These are phyloP conservation scores for Myriosclerotinia duriaeana DNA, from an alignment of 2,329 filamentous ascomycete species.

Conservation along the genomic window DNA sequence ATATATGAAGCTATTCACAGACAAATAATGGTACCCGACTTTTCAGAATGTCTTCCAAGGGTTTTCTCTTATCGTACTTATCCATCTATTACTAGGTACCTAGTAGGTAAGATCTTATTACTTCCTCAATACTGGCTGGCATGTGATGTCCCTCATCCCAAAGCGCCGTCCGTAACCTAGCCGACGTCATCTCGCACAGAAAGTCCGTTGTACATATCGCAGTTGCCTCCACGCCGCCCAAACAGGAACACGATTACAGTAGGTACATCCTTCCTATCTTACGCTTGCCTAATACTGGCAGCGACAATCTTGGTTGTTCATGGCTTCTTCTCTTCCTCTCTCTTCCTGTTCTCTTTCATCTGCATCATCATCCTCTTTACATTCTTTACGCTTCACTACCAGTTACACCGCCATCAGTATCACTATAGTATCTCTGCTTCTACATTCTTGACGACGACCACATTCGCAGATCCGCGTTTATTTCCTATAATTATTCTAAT, in stretches of 20 bases:
- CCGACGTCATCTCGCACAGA: conserved; percentile 21
- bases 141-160: conserved; percentile 13
- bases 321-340: conserved; percentile 13
- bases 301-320: conserved; percentile 21
- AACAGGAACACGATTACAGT: conserved; percentile 16
- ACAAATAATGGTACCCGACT: neutral
- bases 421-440: conserved; percentile 15
- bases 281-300: conserved; percentile 16
- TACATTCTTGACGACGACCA: conserved; percentile 14
- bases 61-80: neutral
- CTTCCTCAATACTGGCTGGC: neutral
- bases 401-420: conserved; percentile 21
- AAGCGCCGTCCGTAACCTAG: conserved; percentile 19
- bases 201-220: conserved; percentile 20
- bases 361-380: conserved; percentile 19
- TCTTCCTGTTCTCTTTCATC: neutral
- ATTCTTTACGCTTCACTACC: conserved; percentile 10
- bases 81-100: too few relatives aligned
- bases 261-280: conserved; percentile 20
- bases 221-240: conserved; percentile 24
- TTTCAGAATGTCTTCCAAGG: neutral
- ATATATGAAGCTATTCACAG: conserved; percentile 13
- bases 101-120: too few relatives aligned
- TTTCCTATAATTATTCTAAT: conserved; percentile 18
- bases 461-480: conserved; percentile 28